These are phyloP conservation scores for Solanum corneliomulleri DNA, from an alignment of 257 asterid genomes.

Conservation along the genomic window DNA sequence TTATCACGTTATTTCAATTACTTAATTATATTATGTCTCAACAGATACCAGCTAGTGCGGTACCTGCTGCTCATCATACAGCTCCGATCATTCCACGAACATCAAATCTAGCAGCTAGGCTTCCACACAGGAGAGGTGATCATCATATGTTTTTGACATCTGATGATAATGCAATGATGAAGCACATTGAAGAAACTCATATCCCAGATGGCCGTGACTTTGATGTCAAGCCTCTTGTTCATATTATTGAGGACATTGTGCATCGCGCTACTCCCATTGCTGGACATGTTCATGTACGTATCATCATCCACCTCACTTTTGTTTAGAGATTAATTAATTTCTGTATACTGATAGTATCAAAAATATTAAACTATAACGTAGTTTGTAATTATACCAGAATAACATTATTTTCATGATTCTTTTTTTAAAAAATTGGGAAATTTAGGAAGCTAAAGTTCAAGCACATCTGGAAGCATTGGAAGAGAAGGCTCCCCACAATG, in stretches of 20 bases:
- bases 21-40: background rate
- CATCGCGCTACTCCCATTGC: constrained; percentile 23
- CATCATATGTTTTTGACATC: constrained; percentile 26
- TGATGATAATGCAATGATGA: constrained; percentile 46
- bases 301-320: background rate
- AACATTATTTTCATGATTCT: background rate
- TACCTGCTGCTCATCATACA: background rate
- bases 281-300: background rate
- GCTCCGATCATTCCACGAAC: background rate
- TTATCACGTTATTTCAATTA: background rate
- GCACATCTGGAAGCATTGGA: constrained; percentile 20
- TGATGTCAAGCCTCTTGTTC: constrained; percentile 41
- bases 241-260: constrained; percentile 50
- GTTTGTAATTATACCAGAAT: background rate
- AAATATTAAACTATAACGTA: background rate
- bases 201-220: constrained; percentile 43
- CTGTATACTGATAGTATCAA: background rate
- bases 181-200: constrained; percentile 37
- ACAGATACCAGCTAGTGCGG: background rate
- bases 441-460: constrained; percentile 16
- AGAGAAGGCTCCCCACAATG: constrained; percentile 14
- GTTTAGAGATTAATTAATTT: background rate
- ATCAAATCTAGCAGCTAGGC: background rate
- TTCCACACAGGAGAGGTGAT: constrained; percentile 22
- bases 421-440: background rate